phyloP scores from a whole-genome alignment of 176 grass and related monocot genomes.

The Elaeis guineensis region DNA sequence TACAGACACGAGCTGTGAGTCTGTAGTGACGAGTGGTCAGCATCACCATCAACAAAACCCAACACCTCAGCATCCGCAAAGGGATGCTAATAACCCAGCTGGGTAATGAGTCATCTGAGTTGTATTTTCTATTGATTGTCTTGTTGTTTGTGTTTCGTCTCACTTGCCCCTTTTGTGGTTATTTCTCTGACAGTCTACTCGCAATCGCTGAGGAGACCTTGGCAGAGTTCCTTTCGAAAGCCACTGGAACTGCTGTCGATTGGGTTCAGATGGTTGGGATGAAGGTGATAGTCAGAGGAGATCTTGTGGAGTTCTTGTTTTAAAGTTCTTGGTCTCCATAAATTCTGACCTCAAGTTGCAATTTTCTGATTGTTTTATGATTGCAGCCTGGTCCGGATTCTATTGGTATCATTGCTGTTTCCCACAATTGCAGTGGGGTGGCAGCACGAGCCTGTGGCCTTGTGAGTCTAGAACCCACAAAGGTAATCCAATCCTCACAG shows the following conservation, averaged over 20 bases:
- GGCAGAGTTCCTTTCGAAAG: slow-evolving; percentile 98
- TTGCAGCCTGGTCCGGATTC: slow-evolving; percentile 10
- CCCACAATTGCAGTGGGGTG: slow-evolving; percentile 9
- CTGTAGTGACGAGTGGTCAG: slow-evolving; percentile 96
- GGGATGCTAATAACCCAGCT: slow-evolving; percentile 91
- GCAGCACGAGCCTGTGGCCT: slow-evolving; percentile 13
- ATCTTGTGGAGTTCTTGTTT: too few species aligned
- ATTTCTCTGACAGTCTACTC: slow-evolving; percentile 1
- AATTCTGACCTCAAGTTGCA: too few species aligned
- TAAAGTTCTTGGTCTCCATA: too few species aligned
- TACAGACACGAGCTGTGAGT: slow-evolving; percentile 91
- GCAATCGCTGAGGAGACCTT: slow-evolving; percentile 97
- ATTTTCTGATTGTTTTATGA: too few species aligned
- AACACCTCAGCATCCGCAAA: slow-evolving; percentile 51
- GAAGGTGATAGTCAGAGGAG: slow-evolving; percentile 45
- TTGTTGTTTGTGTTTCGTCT: background rate
- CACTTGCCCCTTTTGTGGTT: slow-evolving; percentile 1
- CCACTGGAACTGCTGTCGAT: slow-evolving; percentile 90
- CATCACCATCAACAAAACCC: slow-evolving; percentile 71
- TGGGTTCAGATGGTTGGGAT: slow-evolving; percentile 99
- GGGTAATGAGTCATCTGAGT: slow-evolving; percentile 41
- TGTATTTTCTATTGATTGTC: background rate
- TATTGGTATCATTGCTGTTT: slow-evolving; percentile 15
- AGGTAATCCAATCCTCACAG: too few species aligned
- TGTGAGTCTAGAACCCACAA: too few species aligned